Conservation (phyloP, 108 stramenopile genomes). For the Nitzschia putrida region DNA sequence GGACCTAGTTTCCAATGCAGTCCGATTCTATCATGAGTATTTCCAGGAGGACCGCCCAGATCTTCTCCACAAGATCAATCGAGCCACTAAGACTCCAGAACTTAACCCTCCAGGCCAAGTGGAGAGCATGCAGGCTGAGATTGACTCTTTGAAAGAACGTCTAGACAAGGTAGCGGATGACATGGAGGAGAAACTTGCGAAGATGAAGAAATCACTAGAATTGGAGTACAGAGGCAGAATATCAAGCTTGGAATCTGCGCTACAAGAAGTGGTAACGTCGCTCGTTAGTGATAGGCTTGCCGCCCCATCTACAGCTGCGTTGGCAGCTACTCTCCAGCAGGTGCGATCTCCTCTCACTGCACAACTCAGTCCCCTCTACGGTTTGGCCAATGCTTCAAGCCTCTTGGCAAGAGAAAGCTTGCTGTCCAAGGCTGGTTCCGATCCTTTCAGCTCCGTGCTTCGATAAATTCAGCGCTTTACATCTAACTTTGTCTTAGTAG, state of each 20-base stretch:
- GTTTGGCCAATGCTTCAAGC: background rate
- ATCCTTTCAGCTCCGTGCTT: too few species aligned
- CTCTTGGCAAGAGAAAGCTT: too few species aligned
- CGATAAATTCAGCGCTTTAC: too few species aligned
- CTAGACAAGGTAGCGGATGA: background rate
- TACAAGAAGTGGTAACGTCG: background rate
- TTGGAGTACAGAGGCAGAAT: constrained; percentile 1
- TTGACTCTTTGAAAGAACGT: background rate
- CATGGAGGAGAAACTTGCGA: background rate
- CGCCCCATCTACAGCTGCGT: background rate
- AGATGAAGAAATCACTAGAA: constrained; percentile 4
- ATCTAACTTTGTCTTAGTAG: too few species aligned
- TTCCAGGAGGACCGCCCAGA: constrained; percentile 62
- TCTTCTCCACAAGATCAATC: constrained; percentile 53
- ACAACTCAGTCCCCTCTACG: background rate
- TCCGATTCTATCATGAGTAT: constrained; percentile 59
- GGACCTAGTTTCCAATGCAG: background rate
- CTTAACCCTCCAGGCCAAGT: background rate
- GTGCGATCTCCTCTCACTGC: background rate
- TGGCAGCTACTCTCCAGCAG: background rate
- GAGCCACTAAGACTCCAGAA: constrained; percentile 19
- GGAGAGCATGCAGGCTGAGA: constrained; percentile 1
- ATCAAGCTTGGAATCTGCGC: background rate
- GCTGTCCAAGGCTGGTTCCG: too few species aligned
- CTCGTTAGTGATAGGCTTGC: background rate